Conservation (phyloP, 805 yeast genomes). For the Wickerhamiella qilinensis region DNA sequence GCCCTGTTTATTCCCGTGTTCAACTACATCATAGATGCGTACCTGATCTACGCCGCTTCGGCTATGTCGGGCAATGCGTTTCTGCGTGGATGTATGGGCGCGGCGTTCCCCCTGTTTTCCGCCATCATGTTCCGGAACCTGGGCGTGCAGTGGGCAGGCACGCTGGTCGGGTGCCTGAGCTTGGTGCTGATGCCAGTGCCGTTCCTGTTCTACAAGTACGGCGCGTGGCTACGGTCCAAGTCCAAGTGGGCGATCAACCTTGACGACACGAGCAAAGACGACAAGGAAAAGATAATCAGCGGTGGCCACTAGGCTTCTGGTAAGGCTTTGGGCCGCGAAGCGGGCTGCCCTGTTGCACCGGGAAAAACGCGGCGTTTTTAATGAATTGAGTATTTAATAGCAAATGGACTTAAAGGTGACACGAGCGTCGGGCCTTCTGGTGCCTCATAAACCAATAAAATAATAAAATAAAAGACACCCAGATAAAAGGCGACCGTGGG, state of each 20-base stretch:
- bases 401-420: too few species aligned
- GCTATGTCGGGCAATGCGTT: slow-evolving; percentile 62
- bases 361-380: too few species aligned
- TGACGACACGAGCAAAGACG: too few species aligned
- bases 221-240: slow-evolving; percentile 35
- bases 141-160: slow-evolving; percentile 70
- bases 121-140: slow-evolving; percentile 49
- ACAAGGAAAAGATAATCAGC: too few species aligned
- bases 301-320: too few species aligned
- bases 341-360: too few species aligned
- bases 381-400: too few species aligned
- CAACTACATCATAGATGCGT: slow-evolving; percentile 59
- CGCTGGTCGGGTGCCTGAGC: slow-evolving; percentile 48
- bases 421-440: too few species aligned
- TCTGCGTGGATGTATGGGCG: slow-evolving; percentile 50
- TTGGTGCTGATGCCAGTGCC: slow-evolving; percentile 49
- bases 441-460: too few species aligned
- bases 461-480: too few species aligned
- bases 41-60: slow-evolving; percentile 58
- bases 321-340: too few species aligned
- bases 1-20: slow-evolving; percentile 52
- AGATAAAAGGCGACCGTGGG: too few species aligned
- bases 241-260: slow-evolving; percentile 37
- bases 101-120: slow-evolving; percentile 58
- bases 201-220: slow-evolving; percentile 41